phyloP scores from a whole-genome alignment of 73 alveolate species.

The Halteria grandinella region DNA sequence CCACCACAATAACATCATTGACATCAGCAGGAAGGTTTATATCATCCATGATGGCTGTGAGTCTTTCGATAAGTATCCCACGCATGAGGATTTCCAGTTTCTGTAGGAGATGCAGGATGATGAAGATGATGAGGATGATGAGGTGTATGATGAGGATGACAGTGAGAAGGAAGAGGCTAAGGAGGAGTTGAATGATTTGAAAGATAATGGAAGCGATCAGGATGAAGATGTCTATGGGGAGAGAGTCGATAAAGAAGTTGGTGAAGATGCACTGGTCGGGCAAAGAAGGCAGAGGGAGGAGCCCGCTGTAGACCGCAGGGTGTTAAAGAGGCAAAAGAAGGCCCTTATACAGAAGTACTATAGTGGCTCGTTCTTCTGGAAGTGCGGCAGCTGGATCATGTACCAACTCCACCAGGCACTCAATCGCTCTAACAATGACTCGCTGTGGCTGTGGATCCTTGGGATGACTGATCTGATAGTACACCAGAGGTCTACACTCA shows the following conservation, averaged over 20 bases:
- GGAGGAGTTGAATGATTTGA: slow-evolving; percentile 59
- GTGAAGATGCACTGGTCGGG: slow-evolving; percentile 54
- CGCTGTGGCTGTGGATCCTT: slow-evolving; percentile 86
- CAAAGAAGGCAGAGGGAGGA: slow-evolving; percentile 63
- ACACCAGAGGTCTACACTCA: slow-evolving; percentile 73
- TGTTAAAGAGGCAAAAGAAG: slow-evolving; percentile 69
- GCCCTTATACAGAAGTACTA: too few relatives aligned
- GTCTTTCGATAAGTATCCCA: slow-evolving; percentile 76
- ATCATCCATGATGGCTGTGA: slow-evolving; percentile 79
- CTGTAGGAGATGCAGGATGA: slow-evolving; percentile 38
- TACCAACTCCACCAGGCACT: slow-evolving; percentile 77
- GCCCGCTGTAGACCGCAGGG: slow-evolving; percentile 54
- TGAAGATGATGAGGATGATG: slow-evolving; percentile 72
- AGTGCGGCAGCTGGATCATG: slow-evolving; percentile 77
- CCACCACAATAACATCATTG: slow-evolving; percentile 76
- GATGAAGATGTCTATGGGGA: slow-evolving; percentile 70
- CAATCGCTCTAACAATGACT: slow-evolving; percentile 77
- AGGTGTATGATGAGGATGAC: slow-evolving; percentile 64
- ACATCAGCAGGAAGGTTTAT: slow-evolving; percentile 59
- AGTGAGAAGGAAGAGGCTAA: slow-evolving; percentile 75
- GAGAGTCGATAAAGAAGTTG: slow-evolving; percentile 57
- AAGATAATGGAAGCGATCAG: slow-evolving; percentile 65
- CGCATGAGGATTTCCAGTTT: slow-evolving; percentile 71
- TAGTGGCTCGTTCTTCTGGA: too few relatives aligned
- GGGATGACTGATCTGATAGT: slow-evolving; percentile 86